Evolutionary conservation across 768 basidiomycete species (phyloP), one percentile per base, ranked within the genome.

Genomic region (Russula sp.): DNA sequence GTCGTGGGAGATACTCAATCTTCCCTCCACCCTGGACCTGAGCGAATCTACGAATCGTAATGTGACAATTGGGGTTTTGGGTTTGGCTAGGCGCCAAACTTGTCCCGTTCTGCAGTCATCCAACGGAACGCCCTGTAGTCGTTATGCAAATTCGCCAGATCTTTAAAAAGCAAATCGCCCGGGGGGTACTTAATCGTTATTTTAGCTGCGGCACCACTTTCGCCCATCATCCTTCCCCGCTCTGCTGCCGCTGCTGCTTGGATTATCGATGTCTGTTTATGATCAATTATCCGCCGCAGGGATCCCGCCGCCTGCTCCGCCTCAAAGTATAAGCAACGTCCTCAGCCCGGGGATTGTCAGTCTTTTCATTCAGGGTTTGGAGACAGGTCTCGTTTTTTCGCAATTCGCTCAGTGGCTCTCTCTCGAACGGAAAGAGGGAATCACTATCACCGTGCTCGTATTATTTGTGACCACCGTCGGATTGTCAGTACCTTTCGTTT

Each of bases 291-390:
- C 20, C 20, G n/a, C 20, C 22, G 5, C 36, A 42, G 46, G 11
- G 9, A 8, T 3, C 24, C 18, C 64, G n/a, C n/a, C n/a, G 2
- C 34, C 34, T 1, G 0, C 3, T 0, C 11, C 36, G 9, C 6
- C 36, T 10, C 59, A 61, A 36, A 65, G 59, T 30, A 38, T 57
- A 18, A 6, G 18, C 38, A 50, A 65, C 9, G 38, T 57, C 59
- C 10, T 51, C n/a, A 11, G 48, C 34, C 64, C 64, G 16, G 49
- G 59, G 10, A 57, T 65, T 40, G 26, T 65, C 40, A 52, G 64
- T 22, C 48, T 65, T 22, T 65, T 65, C 22, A 13, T 65, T 16
- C 64, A 65, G n/a, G 64, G 64, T 9, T 13, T 65, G 11, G 59
- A 65, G 46, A 57, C 40, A 16, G 64, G 64, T 46, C 50, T 65